Evolutionary conservation across 192 early-diverging fungal genomes (phyloP).

Genomic region (Phlyctochytrium planicorne): DNA sequence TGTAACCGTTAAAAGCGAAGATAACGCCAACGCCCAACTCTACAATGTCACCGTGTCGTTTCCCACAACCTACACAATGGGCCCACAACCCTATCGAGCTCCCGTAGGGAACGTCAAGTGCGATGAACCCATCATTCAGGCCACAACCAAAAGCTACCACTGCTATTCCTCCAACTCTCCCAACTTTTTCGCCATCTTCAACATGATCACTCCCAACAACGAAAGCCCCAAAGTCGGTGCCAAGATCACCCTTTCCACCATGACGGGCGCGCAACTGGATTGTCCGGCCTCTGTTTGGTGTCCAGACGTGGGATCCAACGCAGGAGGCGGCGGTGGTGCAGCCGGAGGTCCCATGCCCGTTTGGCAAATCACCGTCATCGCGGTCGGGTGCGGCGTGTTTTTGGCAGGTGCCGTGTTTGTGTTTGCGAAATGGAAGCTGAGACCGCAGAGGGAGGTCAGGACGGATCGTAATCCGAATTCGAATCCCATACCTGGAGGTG

Average conservation of each 20-base stretch:
- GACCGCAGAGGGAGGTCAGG: background rate
- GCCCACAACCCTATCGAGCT: conserved; percentile 20
- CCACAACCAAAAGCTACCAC: background rate
- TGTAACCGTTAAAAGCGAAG: background rate
- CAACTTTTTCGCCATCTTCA: conserved; percentile 15
- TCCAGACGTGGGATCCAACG: background rate
- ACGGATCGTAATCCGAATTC: background rate
- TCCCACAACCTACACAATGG: conserved; percentile 15
- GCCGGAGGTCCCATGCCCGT: background rate
- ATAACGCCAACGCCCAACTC: background rate
- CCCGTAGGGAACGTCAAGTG: conserved; percentile 20
- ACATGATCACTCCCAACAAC: conserved; percentile 3
- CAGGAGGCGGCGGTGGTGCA: too few species aligned
- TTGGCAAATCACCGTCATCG: conserved; percentile 1
- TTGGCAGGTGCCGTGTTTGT: background rate
- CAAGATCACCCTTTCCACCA: background rate
- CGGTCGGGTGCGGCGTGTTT: background rate
- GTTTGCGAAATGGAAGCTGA: background rate
- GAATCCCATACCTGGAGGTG: background rate
- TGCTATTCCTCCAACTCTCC: background rate
- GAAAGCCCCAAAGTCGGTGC: background rate
- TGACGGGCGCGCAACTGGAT: too few species aligned
- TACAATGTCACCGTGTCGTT: conserved; percentile 7
- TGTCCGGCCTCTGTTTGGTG: background rate
- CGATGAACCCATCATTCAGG: background rate